These are phyloP conservation scores for Solanum stenotomum DNA, from an alignment of 257 asterid genomes.

Conservation along the genomic window DNA sequence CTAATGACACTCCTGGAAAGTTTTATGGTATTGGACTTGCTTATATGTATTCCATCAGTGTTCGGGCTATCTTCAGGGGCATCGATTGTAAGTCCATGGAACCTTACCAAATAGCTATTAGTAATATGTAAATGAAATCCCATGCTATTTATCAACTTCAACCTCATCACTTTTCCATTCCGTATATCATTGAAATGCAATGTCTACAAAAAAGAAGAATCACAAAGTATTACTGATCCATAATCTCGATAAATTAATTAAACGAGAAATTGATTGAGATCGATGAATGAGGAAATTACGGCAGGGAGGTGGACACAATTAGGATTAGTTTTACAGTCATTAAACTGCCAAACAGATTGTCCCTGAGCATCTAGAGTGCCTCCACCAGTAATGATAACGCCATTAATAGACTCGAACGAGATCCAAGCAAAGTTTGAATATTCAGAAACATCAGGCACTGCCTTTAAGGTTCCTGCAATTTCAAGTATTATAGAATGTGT, in stretches of 20 bases:
- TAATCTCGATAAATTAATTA: background rate
- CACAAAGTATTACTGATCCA: background rate
- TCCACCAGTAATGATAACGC: conserved; percentile 41
- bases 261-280: background rate
- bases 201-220: conserved; percentile 10
- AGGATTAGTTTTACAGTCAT: conserved; percentile 40
- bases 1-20: conserved; percentile 24
- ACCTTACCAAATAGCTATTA: conserved; percentile 19
- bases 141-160: conserved; percentile 45
- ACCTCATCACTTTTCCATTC: conserved; percentile 32
- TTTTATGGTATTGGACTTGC: conserved; percentile 31
- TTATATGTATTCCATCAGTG: conserved; percentile 59
- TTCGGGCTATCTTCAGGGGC: conserved; percentile 43
- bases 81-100: conserved; percentile 23
- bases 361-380: conserved; percentile 56
- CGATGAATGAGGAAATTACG: conserved; percentile 10
- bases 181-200: conserved; percentile 27
- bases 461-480: conserved; percentile 40
- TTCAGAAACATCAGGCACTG: conserved; percentile 33
- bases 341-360: conserved; percentile 34
- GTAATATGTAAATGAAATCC: conserved; percentile 68
- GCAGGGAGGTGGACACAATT: conserved; percentile 40
- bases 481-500: conserved; percentile 17
- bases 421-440: conserved; percentile 47
- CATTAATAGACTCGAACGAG: conserved; percentile 22